These are phyloP conservation scores for Crithidia acanthocephali DNA, from an alignment of 208 protist species.

Conservation along the genomic window DNA sequence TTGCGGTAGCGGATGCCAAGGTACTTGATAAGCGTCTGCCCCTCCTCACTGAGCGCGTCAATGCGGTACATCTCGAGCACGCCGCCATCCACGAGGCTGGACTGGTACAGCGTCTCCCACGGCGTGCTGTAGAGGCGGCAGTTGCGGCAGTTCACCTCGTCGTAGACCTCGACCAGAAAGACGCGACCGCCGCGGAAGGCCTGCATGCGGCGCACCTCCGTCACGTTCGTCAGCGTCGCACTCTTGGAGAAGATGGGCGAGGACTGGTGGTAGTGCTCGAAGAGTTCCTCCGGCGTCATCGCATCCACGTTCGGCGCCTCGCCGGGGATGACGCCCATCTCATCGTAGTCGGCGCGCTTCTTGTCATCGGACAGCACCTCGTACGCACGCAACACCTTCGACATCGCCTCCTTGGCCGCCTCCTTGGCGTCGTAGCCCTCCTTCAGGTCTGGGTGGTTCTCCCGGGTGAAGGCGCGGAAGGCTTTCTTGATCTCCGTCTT, in stretches of 20 bases:
- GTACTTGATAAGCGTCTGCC: conserved; percentile 38
- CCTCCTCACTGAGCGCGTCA: conserved; percentile 65
- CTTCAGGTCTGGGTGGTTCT: conserved; percentile 92
- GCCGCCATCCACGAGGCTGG: conserved; percentile 54
- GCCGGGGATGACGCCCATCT: conserved; percentile 66
- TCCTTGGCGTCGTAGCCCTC: conserved; percentile 85
- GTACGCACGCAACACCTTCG: conserved; percentile 81
- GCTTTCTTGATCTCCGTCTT: conserved; percentile 78
- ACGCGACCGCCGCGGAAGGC: conserved; percentile 70
- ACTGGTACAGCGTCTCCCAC: conserved; percentile 79
- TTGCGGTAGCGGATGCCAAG: conserved; percentile 42
- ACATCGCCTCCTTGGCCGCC: conserved; percentile 81
- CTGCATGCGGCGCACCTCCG: conserved; percentile 50
- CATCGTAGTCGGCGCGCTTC: conserved; percentile 75
- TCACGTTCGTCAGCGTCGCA: conserved; percentile 46
- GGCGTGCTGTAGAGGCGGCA: conserved; percentile 62
- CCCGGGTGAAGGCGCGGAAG: conserved; percentile 73
- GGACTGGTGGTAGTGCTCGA: conserved; percentile 72
- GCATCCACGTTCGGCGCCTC: conserved; percentile 54
- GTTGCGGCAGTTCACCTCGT: conserved; percentile 51
- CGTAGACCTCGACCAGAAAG: conserved; percentile 80
- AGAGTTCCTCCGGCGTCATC: conserved; percentile 65
- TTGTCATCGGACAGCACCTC: conserved; percentile 76
- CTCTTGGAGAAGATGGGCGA: conserved; percentile 84
- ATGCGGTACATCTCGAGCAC: conserved; percentile 86